Evolutionary conservation across 2,329 filamentous ascomycete genomes (phyloP), one percentile per base, ranked within the genome.

Genomic region (Capronia americana): DNA sequence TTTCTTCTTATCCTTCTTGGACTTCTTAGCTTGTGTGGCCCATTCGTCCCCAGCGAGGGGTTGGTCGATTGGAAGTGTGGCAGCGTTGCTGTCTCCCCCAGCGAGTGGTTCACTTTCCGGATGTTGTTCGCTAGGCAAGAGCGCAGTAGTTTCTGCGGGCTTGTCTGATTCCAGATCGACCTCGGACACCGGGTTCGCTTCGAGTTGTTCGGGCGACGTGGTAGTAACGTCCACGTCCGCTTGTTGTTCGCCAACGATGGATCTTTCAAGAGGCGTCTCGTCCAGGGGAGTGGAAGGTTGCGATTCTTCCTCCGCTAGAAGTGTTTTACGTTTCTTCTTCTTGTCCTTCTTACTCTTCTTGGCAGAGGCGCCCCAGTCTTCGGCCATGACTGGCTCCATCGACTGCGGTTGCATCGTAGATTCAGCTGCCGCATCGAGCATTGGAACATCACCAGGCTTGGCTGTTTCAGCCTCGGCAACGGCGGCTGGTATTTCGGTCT

Each of bases 241-340:
- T 14, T 53, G 48, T 23, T 24, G 23, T 23, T 53, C 48, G 48
- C 8, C 23, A 24, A 5, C 23, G 4, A 28, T 17, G 7, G 57
- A 24, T 23, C 20, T 14, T 50, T 26, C 48, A 24, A 26, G 20
- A 11, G 11, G 23, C 10, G 26, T 53, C 26, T 53, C 48, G 17
- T 53, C 48, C 14, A 28, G 26, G 6, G 48, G 20, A 26, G 41
- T 50, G 4, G 23, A 17, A 17, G 44, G 57, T 24, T 50, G 38
- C 7, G 14, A 12, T 24, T 59, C 28, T 26, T 50, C 41, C 41
- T 50, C 57, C 12, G 67, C 60, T 14, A 23, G 30, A 26, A 46
- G 28, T 28, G 32, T 34, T 34, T 63, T 44, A 53, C 77, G 78
- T 69, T 77, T 76, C 68, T 77, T 77, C 63, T 77, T 79, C 69